phyloP scores from a whole-genome alignment of 352 stramenopile species.

The Phytophthora constricta region DNA sequence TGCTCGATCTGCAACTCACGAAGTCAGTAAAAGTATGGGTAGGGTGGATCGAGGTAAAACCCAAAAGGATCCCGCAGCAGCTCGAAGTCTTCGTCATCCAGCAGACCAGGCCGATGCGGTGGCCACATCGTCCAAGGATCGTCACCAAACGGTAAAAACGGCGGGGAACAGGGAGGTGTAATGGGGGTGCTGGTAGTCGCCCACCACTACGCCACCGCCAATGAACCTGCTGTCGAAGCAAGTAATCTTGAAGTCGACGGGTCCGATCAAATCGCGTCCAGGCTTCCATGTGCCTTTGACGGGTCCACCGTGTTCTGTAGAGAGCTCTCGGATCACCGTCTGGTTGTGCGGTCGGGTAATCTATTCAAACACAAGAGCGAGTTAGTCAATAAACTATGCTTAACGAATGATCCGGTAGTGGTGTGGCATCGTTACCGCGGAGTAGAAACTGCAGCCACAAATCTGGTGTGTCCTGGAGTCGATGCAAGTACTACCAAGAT shows the following conservation, averaged over 20 bases:
- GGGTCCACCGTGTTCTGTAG: constrained; percentile 30
- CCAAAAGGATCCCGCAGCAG: constrained; percentile 24
- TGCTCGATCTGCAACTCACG: not conserved
- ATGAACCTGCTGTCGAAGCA: constrained; percentile 12
- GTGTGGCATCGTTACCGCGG: no score
- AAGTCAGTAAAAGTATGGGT: constrained; percentile 23
- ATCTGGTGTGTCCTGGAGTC: constrained; percentile 21
- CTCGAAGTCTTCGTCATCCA: constrained; percentile 24
- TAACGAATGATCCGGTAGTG: not conserved
- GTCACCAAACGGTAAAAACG: constrained; percentile 21
- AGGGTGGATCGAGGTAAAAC: constrained; percentile 12
- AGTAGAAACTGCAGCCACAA: constrained; percentile 43
- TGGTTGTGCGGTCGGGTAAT: constrained; percentile 18
- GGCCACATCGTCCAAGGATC: constrained; percentile 20
- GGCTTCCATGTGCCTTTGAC: constrained; percentile 23
- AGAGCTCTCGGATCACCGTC: constrained; percentile 17
- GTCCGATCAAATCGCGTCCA: constrained; percentile 14
- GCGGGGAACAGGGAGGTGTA: constrained; percentile 24
- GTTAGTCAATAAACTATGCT: constrained; percentile 3
- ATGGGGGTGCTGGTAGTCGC: constrained; percentile 11
- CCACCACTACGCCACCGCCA: constrained; percentile 24
- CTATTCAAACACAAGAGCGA: constrained; percentile 12
- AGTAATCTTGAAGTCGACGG: constrained; percentile 9
- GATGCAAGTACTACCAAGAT: constrained; percentile 37
- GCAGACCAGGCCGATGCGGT: constrained; percentile 8